Percentiles rank a stretch among this genome's conserved stretches.
Conservation (phyloP, 2,329 filamentous ascomycete species). For the Gyromitra esculenta region DNA sequence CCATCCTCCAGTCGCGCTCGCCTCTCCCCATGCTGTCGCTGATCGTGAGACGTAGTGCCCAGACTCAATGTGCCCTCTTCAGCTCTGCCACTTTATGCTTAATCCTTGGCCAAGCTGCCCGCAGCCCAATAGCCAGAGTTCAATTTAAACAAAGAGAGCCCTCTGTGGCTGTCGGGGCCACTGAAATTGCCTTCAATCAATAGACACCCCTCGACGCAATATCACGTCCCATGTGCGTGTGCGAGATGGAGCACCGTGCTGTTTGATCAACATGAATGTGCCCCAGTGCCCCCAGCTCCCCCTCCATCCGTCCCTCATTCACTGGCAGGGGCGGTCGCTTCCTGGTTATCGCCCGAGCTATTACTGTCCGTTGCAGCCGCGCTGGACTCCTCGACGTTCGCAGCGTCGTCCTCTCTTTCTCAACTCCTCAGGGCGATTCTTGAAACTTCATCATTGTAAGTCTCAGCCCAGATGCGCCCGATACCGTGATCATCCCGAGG, state of each 20-base stretch:
- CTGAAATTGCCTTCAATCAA: conserved; percentile 26
- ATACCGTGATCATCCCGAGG: conserved; percentile 10
- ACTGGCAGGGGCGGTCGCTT: conserved; percentile 12
- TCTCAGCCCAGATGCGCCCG: conserved; percentile 16
- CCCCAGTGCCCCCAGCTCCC: conserved; percentile 14
- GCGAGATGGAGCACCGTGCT: conserved; percentile 32
- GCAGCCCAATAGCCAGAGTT: neutral
- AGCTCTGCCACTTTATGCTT: neutral
- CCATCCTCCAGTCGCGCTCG: conserved; percentile 7
- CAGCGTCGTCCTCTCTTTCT: conserved; percentile 23
- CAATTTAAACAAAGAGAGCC: conserved; percentile 15
- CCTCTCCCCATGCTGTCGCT: conserved; percentile 9
- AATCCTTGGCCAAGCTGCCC: conserved; percentile 7
- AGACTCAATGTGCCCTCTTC: conserved; percentile 3
- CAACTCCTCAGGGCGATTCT: conserved; percentile 34
- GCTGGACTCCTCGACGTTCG: conserved; percentile 11
- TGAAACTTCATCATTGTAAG: conserved; percentile 31
- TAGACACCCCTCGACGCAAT: conserved; percentile 11
- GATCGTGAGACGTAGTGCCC: conserved; percentile 17
- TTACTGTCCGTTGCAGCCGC: conserved; percentile 31
- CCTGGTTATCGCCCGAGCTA: conserved; percentile 36
- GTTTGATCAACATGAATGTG: conserved; percentile 46
- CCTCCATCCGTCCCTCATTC: conserved; percentile 11
- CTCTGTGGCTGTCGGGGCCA: neutral
- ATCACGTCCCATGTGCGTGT: conserved; percentile 24